These are phyloP conservation scores for Larix sibirica DNA, from an alignment of 83 land plant genomes.

Conservation along the genomic window DNA sequence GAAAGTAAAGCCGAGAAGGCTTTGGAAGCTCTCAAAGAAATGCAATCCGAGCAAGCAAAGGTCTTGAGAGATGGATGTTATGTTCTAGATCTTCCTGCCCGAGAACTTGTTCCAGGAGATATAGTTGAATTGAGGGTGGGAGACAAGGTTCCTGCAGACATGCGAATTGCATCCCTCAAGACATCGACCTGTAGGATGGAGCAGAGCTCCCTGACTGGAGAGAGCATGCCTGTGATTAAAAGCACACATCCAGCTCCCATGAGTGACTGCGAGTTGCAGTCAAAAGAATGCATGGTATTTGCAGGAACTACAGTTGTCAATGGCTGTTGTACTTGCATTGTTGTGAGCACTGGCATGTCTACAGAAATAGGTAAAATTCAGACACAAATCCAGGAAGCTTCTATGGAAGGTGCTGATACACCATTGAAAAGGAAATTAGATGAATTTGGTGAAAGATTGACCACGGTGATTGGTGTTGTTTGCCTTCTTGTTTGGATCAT, in stretches of 20 bases:
- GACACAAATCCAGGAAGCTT: constrained; percentile 87
- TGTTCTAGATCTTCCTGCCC: constrained; percentile 68
- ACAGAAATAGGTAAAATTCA: constrained; percentile 96
- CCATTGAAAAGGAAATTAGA: constrained; percentile 90
- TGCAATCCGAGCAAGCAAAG: constrained; percentile 77
- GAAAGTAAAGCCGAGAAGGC: constrained; percentile 94
- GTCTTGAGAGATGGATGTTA: constrained; percentile 67
- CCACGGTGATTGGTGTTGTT: constrained; percentile 69
- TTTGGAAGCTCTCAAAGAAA: constrained; percentile 77
- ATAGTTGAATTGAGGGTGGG: constrained; percentile 85
- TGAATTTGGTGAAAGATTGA: constrained; percentile 77
- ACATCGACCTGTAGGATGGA: constrained; percentile 80
- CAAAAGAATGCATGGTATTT: constrained; percentile 88
- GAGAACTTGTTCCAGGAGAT: constrained; percentile 93
- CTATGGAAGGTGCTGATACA: constrained; percentile 66
- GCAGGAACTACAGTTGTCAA: constrained; percentile 95
- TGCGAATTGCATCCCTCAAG: constrained; percentile 68
- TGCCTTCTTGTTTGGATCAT: constrained; percentile 93
- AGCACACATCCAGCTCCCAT: constrained; percentile 31
- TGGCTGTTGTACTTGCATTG: constrained; percentile 78
- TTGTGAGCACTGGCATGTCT: constrained; percentile 72
- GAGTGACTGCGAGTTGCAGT: constrained; percentile 87
- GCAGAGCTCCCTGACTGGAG: constrained; percentile 89
- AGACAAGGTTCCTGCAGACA: constrained; percentile 91
- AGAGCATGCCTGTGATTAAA: constrained; percentile 81